Conservation (phyloP, 1,284 basidiomycete genomes). For the Polyporus tsugae region DNA sequence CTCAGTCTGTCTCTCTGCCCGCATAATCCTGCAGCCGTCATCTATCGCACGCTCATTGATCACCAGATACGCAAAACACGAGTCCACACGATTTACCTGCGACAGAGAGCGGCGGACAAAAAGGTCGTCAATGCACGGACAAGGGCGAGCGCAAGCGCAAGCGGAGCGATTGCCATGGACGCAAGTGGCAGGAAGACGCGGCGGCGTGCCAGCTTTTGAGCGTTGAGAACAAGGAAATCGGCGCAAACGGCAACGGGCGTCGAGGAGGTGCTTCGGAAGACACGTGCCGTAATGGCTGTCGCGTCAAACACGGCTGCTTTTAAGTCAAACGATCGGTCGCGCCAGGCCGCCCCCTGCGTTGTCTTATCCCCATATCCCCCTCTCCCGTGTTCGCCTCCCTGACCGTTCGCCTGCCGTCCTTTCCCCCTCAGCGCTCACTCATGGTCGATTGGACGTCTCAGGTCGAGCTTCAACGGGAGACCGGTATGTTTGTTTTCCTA, state of each 20-base stretch:
- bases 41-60: neutral
- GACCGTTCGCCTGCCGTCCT: slow-evolving; percentile 2
- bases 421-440: neutral
- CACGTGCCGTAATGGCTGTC: slow-evolving; percentile 26
- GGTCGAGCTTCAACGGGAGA: slow-evolving; percentile 55
- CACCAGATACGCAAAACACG: neutral
- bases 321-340: slow-evolving; percentile 16
- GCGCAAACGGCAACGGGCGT: slow-evolving; percentile 17
- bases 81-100: neutral
- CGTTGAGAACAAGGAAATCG: slow-evolving; percentile 27
- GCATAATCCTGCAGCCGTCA: neutral
- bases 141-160: neutral
- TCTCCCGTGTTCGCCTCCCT: slow-evolving; percentile 15
- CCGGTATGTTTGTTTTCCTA: slow-evolving; percentile 45
- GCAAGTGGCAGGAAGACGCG: neutral
- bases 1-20: neutral
- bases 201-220: neutral
- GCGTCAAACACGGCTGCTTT: slow-evolving; percentile 20
- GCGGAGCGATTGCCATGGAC: slow-evolving; percentile 1
- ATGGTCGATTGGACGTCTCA: slow-evolving; percentile 70
- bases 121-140: neutral
- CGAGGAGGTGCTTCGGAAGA: slow-evolving; percentile 16
- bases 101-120: slow-evolving; percentile 6
- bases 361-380: slow-evolving; percentile 19
- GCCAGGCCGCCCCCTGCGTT: slow-evolving; percentile 8